Percentiles rank a stretch among this genome's conserved stretches.
Evolutionary conservation across 129 eudicot species (phyloP).

Genomic region (Arctium lappa): DNA sequence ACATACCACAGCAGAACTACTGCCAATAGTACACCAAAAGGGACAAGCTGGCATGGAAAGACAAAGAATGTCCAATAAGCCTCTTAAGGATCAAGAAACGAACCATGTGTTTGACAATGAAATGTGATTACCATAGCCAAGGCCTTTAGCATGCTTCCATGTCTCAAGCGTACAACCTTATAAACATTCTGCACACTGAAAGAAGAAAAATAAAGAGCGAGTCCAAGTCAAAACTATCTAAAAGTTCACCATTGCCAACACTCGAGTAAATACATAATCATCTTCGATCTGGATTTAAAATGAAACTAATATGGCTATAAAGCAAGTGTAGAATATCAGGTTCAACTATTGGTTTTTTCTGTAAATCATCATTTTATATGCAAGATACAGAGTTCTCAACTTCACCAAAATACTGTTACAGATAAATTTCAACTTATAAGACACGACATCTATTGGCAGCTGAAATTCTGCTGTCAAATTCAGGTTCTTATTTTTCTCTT

Average conservation of each 20-base stretch:
- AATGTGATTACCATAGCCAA: constrained; percentile 82
- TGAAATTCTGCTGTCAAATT: neutral
- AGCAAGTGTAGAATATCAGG: neutral
- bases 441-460: neutral
- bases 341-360: neutral
- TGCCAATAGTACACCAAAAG: constrained; percentile 67
- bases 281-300: neutral
- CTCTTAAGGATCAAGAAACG: neutral
- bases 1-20: constrained; percentile 79
- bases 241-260: neutral
- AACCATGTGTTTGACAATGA: neutral
- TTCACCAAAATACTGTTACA: neutral
- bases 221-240: neutral
- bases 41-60: constrained; percentile 63
- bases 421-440: neutral
- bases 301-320: neutral
- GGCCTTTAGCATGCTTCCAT: constrained; percentile 90
- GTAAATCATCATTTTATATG: neutral
- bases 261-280: neutral
- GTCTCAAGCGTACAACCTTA: constrained; percentile 68
- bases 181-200: constrained; percentile 73
- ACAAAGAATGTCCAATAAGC: constrained; percentile 5
- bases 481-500: neutral
- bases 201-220: neutral
- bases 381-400: too few species aligned